Conservation (phyloP, 2,329 filamentous ascomycete species). For the Xylaria sp. region DNA sequence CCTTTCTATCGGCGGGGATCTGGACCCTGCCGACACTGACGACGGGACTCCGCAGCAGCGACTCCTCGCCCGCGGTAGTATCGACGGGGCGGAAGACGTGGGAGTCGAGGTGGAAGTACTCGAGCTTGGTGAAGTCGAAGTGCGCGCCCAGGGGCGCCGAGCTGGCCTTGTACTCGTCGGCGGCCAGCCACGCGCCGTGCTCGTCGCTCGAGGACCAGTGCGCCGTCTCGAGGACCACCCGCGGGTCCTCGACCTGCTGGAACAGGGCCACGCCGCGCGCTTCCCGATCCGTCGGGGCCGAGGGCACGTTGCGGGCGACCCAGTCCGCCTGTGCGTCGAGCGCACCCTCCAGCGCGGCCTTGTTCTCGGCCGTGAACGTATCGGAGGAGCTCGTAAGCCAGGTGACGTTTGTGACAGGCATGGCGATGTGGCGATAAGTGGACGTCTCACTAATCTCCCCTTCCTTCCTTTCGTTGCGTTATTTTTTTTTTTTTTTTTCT, state of each 20-base stretch:
- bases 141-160: conserved; percentile 52
- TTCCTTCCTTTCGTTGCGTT: neutral
- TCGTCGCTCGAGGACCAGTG: conserved; percentile 58
- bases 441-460: neutral
- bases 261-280: conserved; percentile 51
- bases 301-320: conserved; percentile 51
- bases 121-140: conserved; percentile 51
- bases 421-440: conserved; percentile 18
- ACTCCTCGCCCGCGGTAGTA: conserved; percentile 21
- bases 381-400: conserved; percentile 45
- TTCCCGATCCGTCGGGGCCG: conserved; percentile 53
- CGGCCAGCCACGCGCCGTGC: conserved; percentile 58
- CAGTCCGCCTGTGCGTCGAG: conserved; percentile 56
- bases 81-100: conserved; percentile 42
- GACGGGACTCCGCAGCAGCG: conserved; percentile 49
- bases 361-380: conserved; percentile 50
- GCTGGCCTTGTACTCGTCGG: conserved; percentile 53
- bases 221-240: conserved; percentile 57
- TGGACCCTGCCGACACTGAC: conserved; percentile 53
- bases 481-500: neutral
- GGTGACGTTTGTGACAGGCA: conserved; percentile 48
- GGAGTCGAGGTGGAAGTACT: conserved; percentile 57
- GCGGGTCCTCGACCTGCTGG: conserved; percentile 53
- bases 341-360: conserved; percentile 56
- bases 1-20: conserved; percentile 49